Evolutionary conservation across 2,329 filamentous ascomycete genomes (phyloP).

Genomic region (Berkeleyomyces basicola): DNA sequence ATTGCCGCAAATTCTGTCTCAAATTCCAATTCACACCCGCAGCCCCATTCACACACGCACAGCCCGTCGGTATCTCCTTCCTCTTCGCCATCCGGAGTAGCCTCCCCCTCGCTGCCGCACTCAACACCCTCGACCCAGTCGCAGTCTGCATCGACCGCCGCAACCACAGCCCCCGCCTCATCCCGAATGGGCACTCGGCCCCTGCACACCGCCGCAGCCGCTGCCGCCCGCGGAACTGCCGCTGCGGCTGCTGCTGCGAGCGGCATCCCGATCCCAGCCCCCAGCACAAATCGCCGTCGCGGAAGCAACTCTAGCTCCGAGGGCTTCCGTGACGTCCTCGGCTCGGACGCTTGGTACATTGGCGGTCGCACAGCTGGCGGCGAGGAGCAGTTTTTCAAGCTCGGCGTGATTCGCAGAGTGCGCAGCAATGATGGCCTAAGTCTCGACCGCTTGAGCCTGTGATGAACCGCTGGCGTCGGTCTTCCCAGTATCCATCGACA

Average conservation of each 20-base stretch:
- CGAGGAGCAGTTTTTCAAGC: constrained; percentile 69
- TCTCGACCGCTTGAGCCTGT: constrained; percentile 59
- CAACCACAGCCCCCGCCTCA: constrained; percentile 6
- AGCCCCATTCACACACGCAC: neutral
- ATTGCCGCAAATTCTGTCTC: constrained; percentile 17
- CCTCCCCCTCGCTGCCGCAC: constrained; percentile 7
- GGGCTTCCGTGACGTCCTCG: constrained; percentile 56
- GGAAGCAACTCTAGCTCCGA: constrained; percentile 63
- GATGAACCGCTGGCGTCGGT: constrained; percentile 18
- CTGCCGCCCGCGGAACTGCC: constrained; percentile 19
- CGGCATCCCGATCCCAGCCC: constrained; percentile 25
- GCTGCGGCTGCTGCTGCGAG: constrained; percentile 17
- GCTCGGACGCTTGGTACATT: constrained; percentile 68
- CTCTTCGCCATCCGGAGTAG: constrained; percentile 15
- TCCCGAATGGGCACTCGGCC: constrained; percentile 1
- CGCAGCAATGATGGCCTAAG: constrained; percentile 60
- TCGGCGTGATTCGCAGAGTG: constrained; percentile 57
- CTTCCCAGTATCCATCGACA: neutral
- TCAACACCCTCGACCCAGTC: constrained; percentile 16
- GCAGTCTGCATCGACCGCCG: constrained; percentile 14
- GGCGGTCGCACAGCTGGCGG: constrained; percentile 58
- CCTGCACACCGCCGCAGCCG: constrained; percentile 1
- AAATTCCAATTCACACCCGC: neutral
- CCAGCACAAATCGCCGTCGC: constrained; percentile 28
- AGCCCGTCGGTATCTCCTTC: constrained; percentile 18